These are phyloP conservation scores for Colletotrichum incanum DNA, from an alignment of 2,329 filamentous ascomycete species.

Conservation along the genomic window DNA sequence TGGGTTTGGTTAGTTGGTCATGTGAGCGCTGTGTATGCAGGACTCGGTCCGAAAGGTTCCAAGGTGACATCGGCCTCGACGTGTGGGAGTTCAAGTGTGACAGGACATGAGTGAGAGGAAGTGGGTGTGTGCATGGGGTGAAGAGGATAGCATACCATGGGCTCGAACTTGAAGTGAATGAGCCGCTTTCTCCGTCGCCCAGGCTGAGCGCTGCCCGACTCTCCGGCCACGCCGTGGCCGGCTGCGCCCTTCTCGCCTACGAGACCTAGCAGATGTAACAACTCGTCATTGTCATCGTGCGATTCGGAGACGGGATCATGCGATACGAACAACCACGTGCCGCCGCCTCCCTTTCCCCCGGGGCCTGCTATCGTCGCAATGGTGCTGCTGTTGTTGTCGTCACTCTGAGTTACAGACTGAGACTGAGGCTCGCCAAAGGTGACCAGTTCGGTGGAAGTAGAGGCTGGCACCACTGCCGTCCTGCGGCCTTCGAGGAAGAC, in stretches of 20 bases:
- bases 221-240: slow-evolving; percentile 1
- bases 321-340: slow-evolving; percentile 89
- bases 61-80: neutral
- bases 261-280: slow-evolving; percentile 55
- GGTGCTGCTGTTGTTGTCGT: slow-evolving; percentile 42
- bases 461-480: slow-evolving; percentile 31
- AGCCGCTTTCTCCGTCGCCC: slow-evolving; percentile 59
- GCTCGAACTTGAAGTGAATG: slow-evolving; percentile 94
- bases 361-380: slow-evolving; percentile 67
- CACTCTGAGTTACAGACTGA: slow-evolving; percentile 28
- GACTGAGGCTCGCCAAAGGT: slow-evolving; percentile 40
- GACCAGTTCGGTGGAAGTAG: slow-evolving; percentile 21
- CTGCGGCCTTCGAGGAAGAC: slow-evolving; percentile 88
- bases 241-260: slow-evolving; percentile 45
- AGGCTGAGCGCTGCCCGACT: slow-evolving; percentile 37
- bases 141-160: slow-evolving; percentile 78
- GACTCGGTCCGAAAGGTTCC: neutral
- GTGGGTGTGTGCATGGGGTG: slow-evolving; percentile 22
- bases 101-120: neutral
- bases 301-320: slow-evolving; percentile 76
- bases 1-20: neutral
- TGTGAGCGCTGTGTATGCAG: slow-evolving; percentile 7
- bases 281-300: slow-evolving; percentile 46
- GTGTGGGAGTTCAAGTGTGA: neutral
- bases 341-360: slow-evolving; percentile 89